A percentile compares a stretch with the other conserved stretches of the same genome.
Evolutionary conservation across 2,329 filamentous ascomycete species (phyloP).

Genomic region (Amphichorda felina): DNA sequence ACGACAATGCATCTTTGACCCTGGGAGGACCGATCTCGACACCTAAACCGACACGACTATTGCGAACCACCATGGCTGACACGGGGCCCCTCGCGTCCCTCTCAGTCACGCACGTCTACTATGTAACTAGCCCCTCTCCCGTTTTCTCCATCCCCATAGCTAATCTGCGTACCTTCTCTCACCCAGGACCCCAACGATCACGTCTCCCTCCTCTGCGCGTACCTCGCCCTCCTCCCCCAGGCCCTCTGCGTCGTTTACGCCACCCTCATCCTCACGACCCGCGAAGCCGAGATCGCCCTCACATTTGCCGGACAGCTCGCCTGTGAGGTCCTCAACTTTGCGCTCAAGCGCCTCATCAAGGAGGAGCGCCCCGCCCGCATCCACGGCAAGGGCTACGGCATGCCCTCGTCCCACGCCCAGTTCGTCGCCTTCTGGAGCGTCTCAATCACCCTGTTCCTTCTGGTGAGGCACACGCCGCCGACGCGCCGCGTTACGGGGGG

Average conservation of each 20-base stretch:
- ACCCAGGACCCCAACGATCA: conserved; percentile 74
- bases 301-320: conserved; percentile 87
- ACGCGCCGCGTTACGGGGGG: conserved; percentile 8
- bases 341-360: conserved; percentile 80
- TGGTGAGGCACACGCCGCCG: conserved; percentile 62
- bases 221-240: conserved; percentile 88
- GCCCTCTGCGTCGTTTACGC: conserved; percentile 82
- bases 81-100: conserved; percentile 68
- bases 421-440: conserved; percentile 88
- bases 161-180: not conserved
- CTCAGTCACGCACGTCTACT: conserved; percentile 91
- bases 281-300: conserved; percentile 78
- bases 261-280: conserved; percentile 80
- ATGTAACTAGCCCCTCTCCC: conserved; percentile 42
- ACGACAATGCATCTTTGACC: too few relatives aligned
- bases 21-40: too few relatives aligned
- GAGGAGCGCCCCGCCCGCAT: conserved; percentile 77
- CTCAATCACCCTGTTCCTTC: conserved; percentile 72
- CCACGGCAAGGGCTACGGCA: conserved; percentile 92
- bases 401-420: conserved; percentile 91
- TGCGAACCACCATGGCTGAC: conserved; percentile 12
- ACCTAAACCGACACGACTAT: too few relatives aligned
- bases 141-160: not conserved
- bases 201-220: conserved; percentile 80
- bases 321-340: conserved; percentile 86